These are phyloP conservation scores for Jasminum sambac DNA, from an alignment of 257 asterid genomes.

Conservation along the genomic window DNA sequence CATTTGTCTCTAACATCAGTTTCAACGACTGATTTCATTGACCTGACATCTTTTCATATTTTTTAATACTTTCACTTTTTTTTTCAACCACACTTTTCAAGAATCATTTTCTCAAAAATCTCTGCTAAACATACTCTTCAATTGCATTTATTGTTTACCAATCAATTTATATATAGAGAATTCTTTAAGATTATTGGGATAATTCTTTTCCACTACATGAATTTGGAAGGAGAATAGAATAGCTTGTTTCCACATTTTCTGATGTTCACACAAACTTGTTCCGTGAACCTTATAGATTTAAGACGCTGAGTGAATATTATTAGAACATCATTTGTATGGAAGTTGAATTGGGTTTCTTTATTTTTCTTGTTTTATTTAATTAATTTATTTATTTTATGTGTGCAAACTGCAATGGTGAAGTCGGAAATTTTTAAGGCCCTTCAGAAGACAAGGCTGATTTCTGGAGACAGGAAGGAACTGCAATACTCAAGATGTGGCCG, in stretches of 20 bases:
- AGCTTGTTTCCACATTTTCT: conserved; percentile 18
- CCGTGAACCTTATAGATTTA: conserved; percentile 6
- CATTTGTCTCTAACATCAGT: too few relatives aligned
- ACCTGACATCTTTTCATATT: too few relatives aligned
- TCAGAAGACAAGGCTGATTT: conserved; percentile 68
- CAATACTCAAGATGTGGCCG: conserved; percentile 96
- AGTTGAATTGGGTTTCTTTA: conserved; percentile 21
- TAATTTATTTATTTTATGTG: too few relatives aligned
- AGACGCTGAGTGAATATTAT: background rate
- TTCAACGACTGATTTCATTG: too few relatives aligned
- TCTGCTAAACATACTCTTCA: too few relatives aligned
- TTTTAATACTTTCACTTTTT: too few relatives aligned
- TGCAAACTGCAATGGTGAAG: conserved; percentile 47
- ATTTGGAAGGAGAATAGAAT: conserved; percentile 14
- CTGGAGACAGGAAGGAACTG: conserved; percentile 75
- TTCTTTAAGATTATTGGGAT: conserved; percentile 5
- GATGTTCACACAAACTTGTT: conserved; percentile 4
- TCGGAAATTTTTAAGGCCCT: conserved; percentile 91
- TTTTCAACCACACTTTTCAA: too few relatives aligned
- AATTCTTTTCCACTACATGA: conserved; percentile 6
- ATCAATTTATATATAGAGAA: too few relatives aligned
- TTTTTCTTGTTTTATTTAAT: too few relatives aligned
- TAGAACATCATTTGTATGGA: conserved; percentile 1
- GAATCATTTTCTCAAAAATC: too few relatives aligned
- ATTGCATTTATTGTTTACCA: too few relatives aligned